Base-by-base conservation (phyloP, 2,329 filamentous ascomycete species). In the Alternaria infectoria region DNA sequence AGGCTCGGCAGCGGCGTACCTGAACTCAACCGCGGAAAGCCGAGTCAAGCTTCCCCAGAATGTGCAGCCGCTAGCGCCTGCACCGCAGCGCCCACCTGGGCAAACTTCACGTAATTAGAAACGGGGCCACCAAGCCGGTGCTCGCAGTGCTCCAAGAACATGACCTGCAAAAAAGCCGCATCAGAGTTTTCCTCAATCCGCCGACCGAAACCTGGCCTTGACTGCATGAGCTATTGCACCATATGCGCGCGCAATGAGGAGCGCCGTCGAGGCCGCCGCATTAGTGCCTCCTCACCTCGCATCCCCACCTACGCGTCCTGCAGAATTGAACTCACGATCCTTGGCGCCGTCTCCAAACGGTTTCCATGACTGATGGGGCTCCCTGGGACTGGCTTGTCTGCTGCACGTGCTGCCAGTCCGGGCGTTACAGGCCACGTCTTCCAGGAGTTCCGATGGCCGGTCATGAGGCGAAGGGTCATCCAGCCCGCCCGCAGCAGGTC, bases 311-410 rank as follows among this genome's bases (percentile, higher is more conserved):
- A 54, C 60, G 57, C 64, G 62, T 62, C 62, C 36, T 65, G 66
- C 62, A 62, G 50, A 69, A 46, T 61, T 74, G 50, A 69, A 54
- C 62, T 74, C 74, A 72, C 74, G 71, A 75, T 74, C 63, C 74
- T 76, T 75, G 74, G 73, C 73, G 46, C 25, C 47, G 50, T 58
- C 61, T 58, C 56, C 47, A 47, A 57, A 56, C 30, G 23, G 30
- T 64, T 61, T 65, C 58, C 58, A 60, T 67, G 64, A 69, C 69
- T 65, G 62, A 74, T 74, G 74, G 75, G 74, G 68, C 72, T 54
- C 51, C 54, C 59, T 65, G 45, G 67, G 63, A 74, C 62, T 76
- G 74, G 72, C 44, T 52, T 57, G 51, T 61, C 59, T 56, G 17
- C 56, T 62, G 71, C 76, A 76, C 74, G 76, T 78, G 75, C 61